Conservation (phyloP, 1,284 basidiomycete species). For the Austroboletus niveus region DNA sequence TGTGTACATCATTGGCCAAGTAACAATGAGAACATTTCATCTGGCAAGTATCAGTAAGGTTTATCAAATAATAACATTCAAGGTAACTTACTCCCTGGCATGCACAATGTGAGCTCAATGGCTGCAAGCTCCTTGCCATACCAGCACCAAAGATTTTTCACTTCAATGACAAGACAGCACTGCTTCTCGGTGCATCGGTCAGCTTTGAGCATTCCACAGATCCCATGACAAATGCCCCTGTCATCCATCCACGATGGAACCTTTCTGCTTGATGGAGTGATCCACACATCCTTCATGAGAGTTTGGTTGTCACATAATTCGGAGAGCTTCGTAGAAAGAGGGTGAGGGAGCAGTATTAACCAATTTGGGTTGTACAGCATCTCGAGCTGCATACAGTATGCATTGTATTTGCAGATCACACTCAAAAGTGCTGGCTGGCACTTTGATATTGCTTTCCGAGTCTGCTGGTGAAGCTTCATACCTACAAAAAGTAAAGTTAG, state of each 20-base stretch:
- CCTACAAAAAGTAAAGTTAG: no score
- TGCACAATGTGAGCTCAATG: conserved; percentile 15
- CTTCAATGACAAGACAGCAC: conserved; percentile 18
- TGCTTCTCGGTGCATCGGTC: conserved; percentile 32
- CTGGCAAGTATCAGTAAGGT: neutral
- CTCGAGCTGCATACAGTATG: neutral
- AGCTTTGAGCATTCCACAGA: conserved; percentile 26
- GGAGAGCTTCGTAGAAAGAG: neutral
- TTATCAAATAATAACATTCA: neutral
- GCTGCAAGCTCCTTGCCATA: conserved; percentile 19
- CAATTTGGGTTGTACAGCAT: neutral
- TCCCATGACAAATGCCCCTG: conserved; percentile 28
- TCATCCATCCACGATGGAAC: conserved; percentile 39
- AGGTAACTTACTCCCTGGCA: conserved; percentile 1
- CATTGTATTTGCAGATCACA: neutral
- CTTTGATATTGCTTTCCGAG: neutral
- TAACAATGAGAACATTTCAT: neutral
- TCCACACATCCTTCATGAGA: no score
- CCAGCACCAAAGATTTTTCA: conserved; percentile 5
- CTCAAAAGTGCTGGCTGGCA: neutral
- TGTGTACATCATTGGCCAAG: neutral
- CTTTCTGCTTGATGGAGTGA: neutral
- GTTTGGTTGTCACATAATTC: neutral
- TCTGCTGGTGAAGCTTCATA: conserved; percentile 1
- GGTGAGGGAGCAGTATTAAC: neutral